Conservation (phyloP, 2,329 filamentous ascomycete species). For the Neopestalotiopsis clavispora region DNA sequence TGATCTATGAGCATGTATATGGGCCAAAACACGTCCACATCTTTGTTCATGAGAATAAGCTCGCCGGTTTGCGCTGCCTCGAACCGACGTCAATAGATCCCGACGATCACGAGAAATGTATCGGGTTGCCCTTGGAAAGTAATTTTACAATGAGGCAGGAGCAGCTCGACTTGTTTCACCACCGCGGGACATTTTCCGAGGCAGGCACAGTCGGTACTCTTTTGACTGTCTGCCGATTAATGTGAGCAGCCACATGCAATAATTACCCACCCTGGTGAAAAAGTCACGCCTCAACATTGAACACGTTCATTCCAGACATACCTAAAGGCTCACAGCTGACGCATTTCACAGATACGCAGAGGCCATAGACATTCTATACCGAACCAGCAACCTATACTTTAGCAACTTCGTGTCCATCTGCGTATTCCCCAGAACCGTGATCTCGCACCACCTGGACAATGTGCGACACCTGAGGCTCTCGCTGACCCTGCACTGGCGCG, state of each 20-base stretch:
- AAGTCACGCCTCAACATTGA: no score
- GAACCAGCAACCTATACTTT: conserved; percentile 8
- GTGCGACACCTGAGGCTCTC: conserved; percentile 13
- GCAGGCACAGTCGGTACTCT: background rate
- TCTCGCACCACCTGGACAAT: conserved; percentile 6
- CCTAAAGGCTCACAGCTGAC: background rate
- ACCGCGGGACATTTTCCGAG: background rate
- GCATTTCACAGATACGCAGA: conserved; percentile 6
- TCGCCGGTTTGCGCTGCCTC: conserved; percentile 4
- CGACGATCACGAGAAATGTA: background rate
- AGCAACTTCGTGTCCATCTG: conserved; percentile 11
- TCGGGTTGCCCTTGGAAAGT: background rate
- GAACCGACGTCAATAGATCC: background rate
- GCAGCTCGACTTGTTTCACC: background rate
- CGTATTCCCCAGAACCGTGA: conserved; percentile 8
- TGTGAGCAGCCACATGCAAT: background rate
- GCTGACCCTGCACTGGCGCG: background rate
- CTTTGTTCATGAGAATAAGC: conserved; percentile 10
- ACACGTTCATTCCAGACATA: background rate
- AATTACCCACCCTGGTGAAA: no score
- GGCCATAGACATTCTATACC: conserved; percentile 7
- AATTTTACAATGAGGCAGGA: background rate
- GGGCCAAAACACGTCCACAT: conserved; percentile 10
- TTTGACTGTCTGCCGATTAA: conserved; percentile 1
- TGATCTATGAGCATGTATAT: conserved; percentile 11